Conservation (phyloP, 129 eudicot species). For the Pittosporum tobira region DNA sequence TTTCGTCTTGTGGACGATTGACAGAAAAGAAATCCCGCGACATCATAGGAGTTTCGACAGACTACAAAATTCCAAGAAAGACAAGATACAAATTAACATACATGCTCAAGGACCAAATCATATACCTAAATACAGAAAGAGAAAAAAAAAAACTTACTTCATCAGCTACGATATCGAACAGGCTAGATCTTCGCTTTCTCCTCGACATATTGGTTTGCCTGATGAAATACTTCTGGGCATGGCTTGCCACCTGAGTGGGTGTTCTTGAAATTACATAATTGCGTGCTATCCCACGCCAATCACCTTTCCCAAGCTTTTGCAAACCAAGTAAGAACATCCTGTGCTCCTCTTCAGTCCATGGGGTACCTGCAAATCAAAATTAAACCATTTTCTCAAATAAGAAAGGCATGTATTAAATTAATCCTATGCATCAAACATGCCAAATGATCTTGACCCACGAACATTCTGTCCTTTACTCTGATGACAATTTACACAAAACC, state of each 20-base stretch:
- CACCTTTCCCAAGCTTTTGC: conserved; percentile 98
- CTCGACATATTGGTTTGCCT: conserved; percentile 78
- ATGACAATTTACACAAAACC: background rate
- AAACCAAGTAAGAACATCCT: conserved; percentile 81
- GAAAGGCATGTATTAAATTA: background rate
- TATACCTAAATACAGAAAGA: background rate
- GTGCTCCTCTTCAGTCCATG: conserved; percentile 98
- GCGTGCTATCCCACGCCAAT: conserved; percentile 94
- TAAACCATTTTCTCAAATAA: background rate
- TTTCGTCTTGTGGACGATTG: conserved; percentile 43
- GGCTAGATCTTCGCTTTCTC: conserved; percentile 89
- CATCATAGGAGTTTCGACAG: conserved; percentile 39
- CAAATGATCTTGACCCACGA: background rate
- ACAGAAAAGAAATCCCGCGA: conserved; percentile 39
- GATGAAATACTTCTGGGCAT: conserved; percentile 86
- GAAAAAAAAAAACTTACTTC: conserved; percentile 44
- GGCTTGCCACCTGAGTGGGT: conserved; percentile 96
- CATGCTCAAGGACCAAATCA: background rate
- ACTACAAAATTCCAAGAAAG: conserved; percentile 22
- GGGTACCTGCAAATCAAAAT: conserved; percentile 54
- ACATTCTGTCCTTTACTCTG: background rate
- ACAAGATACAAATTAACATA: background rate
- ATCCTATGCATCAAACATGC: background rate
- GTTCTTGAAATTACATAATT: conserved; percentile 83
- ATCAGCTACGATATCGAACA: conserved; percentile 76